Base-by-base conservation (phyloP, 495 filamentous ascomycete genomes). In the Bathelium albidoporum region DNA sequence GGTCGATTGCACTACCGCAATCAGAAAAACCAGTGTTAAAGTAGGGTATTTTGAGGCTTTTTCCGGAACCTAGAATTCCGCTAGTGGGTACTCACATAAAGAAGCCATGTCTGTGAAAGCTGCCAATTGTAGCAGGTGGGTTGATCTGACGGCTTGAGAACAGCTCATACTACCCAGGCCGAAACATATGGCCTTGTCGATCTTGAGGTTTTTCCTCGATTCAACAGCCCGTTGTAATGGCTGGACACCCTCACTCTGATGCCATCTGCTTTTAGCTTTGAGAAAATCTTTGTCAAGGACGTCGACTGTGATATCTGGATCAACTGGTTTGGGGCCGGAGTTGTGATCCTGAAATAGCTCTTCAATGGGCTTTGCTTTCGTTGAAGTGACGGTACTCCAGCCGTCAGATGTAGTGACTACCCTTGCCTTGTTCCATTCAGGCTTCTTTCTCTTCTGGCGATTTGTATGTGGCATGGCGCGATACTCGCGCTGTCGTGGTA, bases 21-120 rank as follows among this genome's bases (percentile, higher is more conserved):
- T 36, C 10, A 64, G 44, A 41, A 62, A 32, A 9, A 16, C 24
- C 2, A 65, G 29, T 12, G 28, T 20, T 34, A 14, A 14, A 1
- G 18, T 7, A 2, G 60, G 31, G n/a, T 63, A 61, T 7, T 26
- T 18, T 31, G 18, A 24, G 26, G 29, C 11, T 9, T 55, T 16
- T 26, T 24, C 11, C 49, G 9, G 11, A 26, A 29, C 63, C 60
- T 9, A 63, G 12, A 1, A 18, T 4, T 28, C 32, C 61, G 44
- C 64, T 65, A 2, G 44, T 18, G 12, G 41, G 58, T 2, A 65
- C 66, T 43, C 63, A 60, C 18, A 60, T 64, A 55, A 60, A 64
- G 52, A 67, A 36, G 31, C 31, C 58, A 60, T 60, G 59, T 69
- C 66, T 4, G 65, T 39, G 32, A 69, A 66, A 3, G 64, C 66